These are phyloP conservation scores for Penicillium sclerotiorum DNA, from an alignment of 2,329 filamentous ascomycete genomes.

Conservation along the genomic window DNA sequence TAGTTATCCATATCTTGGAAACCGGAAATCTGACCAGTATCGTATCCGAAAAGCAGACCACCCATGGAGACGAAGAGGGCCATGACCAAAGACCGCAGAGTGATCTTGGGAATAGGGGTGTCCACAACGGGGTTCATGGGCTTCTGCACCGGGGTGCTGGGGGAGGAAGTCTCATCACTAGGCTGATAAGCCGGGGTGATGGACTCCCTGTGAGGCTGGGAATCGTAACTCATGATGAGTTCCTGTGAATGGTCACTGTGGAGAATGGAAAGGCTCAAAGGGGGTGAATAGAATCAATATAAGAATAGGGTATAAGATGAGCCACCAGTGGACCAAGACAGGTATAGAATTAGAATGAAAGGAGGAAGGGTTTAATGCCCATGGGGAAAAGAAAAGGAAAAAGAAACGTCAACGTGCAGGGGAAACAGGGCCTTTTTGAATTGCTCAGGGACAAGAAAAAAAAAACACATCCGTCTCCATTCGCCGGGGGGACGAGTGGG, in stretches of 20 bases:
- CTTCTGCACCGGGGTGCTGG: constrained; percentile 24
- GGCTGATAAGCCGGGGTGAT: constrained; percentile 32
- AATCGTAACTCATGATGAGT: constrained; percentile 35
- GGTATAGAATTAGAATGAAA: constrained; percentile 3
- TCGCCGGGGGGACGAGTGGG: constrained; percentile 17
- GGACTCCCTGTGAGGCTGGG: constrained; percentile 33
- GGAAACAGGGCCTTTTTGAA: constrained; percentile 25
- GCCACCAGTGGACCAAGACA: constrained; percentile 3
- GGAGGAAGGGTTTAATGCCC: constrained; percentile 11
- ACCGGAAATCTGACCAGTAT: constrained; percentile 51
- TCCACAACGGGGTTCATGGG: constrained; percentile 27
- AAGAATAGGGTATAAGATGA: not conserved
- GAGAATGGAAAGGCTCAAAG: not conserved
- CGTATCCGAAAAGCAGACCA: constrained; percentile 49
- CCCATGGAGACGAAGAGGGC: constrained; percentile 51
- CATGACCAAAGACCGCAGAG: constrained; percentile 43
- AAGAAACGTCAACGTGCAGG: constrained; percentile 1
- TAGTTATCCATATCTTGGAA: constrained; percentile 49
- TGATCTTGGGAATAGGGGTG: constrained; percentile 38
- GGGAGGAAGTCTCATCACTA: constrained; percentile 27
- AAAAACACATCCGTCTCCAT: constrained; percentile 7
- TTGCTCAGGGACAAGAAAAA: constrained; percentile 5
- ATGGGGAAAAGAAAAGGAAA: constrained; percentile 19
- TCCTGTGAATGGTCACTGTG: too few relatives aligned
- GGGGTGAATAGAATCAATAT: not conserved